These are phyloP conservation scores for Thraustotheca clavata DNA, from an alignment of 352 stramenopile genomes.

Conservation along the genomic window DNA sequence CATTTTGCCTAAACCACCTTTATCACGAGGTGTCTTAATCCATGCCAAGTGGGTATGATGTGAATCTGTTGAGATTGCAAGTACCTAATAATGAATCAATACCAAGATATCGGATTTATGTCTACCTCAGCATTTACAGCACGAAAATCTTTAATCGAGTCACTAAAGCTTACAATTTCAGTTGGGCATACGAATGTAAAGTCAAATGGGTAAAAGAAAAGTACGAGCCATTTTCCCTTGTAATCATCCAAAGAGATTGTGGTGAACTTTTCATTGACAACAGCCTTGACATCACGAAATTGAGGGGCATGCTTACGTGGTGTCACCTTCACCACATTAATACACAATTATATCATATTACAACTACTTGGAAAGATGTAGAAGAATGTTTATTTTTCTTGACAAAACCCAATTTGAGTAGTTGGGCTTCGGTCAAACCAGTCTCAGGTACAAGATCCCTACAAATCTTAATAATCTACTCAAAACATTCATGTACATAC, in stretches of 20 bases:
- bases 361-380: slow-evolving; percentile 42
- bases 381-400: slow-evolving; percentile 76
- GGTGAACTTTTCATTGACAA: slow-evolving; percentile 70
- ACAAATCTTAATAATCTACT: background rate
- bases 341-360: background rate
- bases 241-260: slow-evolving; percentile 72
- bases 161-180: slow-evolving; percentile 76
- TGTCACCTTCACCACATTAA: slow-evolving; percentile 32
- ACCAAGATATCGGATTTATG: background rate
- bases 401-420: slow-evolving; percentile 67
- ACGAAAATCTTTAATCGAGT: slow-evolving; percentile 56
- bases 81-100: slow-evolving; percentile 12
- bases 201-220: slow-evolving; percentile 86
- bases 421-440: slow-evolving; percentile 46
- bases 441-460: background rate
- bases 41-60: slow-evolving; percentile 80
- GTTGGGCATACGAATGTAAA: slow-evolving; percentile 84
- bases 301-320: slow-evolving; percentile 58
- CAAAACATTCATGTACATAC: background rate
- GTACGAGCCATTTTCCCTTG: slow-evolving; percentile 67
- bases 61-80: slow-evolving; percentile 77
- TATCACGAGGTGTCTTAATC: slow-evolving; percentile 68
- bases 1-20: slow-evolving; percentile 73
- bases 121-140: slow-evolving; percentile 61
- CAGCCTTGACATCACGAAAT: slow-evolving; percentile 70